Percentiles rank a stretch among this genome's conserved stretches.
These are phyloP conservation scores for Uncinocarpus reesii DNA, from an alignment of 2,329 filamentous ascomycete genomes.

Conservation along the genomic window DNA sequence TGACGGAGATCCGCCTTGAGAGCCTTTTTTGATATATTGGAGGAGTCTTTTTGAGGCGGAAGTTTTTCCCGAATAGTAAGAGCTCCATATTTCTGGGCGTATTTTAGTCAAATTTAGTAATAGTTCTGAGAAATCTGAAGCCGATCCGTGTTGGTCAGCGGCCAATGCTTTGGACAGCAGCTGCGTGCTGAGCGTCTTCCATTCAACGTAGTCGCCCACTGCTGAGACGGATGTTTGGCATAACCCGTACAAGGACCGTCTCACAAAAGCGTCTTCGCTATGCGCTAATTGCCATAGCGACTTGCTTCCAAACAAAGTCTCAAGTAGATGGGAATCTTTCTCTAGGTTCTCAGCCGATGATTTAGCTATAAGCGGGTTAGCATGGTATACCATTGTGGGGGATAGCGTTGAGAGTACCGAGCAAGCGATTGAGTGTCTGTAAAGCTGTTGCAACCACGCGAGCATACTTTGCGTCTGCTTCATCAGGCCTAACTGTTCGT, in stretches of 20 bases:
- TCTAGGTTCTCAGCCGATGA: conserved; percentile 42
- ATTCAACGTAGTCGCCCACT: conserved; percentile 43
- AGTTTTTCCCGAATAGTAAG: conserved; percentile 50
- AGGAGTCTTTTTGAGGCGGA: conserved; percentile 50
- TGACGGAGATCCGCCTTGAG: conserved; percentile 59
- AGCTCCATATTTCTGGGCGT: conserved; percentile 64
- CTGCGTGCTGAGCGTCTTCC: conserved; percentile 56
- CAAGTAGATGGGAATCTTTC: conserved; percentile 53
- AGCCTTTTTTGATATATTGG: conserved; percentile 70
- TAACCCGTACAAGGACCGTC: conserved; percentile 49
- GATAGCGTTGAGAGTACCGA: conserved; percentile 23
- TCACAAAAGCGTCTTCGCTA: conserved; percentile 48
- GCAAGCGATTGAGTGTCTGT: conserved; percentile 44
- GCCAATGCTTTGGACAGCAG: conserved; percentile 66
- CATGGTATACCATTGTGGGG: background rate
- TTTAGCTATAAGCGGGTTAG: conserved; percentile 23
- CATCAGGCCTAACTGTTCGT: conserved; percentile 69
- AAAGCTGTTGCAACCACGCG: conserved; percentile 59
- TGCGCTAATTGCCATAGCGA: conserved; percentile 51
- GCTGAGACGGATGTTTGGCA: conserved; percentile 43
- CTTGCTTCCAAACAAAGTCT: conserved; percentile 54
- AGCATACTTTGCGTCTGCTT: conserved; percentile 74
- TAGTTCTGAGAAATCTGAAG: conserved; percentile 58
- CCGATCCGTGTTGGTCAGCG: conserved; percentile 62
- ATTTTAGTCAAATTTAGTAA: conserved; percentile 55